phyloP scores from a whole-genome alignment of 148 eudicot genomes.

The Spergularia marina region DNA sequence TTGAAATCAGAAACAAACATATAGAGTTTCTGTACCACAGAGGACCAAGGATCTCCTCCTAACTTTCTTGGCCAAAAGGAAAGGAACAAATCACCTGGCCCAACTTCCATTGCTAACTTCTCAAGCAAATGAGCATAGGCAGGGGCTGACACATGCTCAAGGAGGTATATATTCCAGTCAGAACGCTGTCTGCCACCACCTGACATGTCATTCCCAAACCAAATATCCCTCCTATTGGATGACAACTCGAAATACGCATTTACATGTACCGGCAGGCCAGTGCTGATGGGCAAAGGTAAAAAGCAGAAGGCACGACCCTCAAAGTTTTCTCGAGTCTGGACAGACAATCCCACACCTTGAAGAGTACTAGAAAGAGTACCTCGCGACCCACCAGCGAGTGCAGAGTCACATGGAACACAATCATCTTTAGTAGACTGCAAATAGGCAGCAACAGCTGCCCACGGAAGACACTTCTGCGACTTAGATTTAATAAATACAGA shows the following conservation, averaged over 20 bases:
- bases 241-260: constrained; percentile 96
- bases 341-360: constrained; percentile 33
- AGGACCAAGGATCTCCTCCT: constrained; percentile 87
- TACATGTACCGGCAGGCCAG: constrained; percentile 89
- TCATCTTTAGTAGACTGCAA: constrained; percentile 50
- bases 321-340: constrained; percentile 41
- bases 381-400: constrained; percentile 32
- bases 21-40: constrained; percentile 78
- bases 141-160: constrained; percentile 92
- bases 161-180: constrained; percentile 92
- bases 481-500: constrained; percentile 41
- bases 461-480: constrained; percentile 61
- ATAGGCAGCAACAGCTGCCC: constrained; percentile 92
- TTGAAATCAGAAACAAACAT: constrained; percentile 72
- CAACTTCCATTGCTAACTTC: constrained; percentile 73
- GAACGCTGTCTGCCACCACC: constrained; percentile 97
- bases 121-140: constrained; percentile 93
- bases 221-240: constrained; percentile 96
- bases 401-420: constrained; percentile 28
- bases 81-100: constrained; percentile 72
- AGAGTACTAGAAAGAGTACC: constrained; percentile 31
- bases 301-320: constrained; percentile 99
- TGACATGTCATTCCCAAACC: constrained; percentile 99
- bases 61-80: constrained; percentile 75
- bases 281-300: constrained; percentile 85